Evolutionary conservation across 495 filamentous ascomycete species (phyloP).

Genomic region (Xylaria sp.): DNA sequence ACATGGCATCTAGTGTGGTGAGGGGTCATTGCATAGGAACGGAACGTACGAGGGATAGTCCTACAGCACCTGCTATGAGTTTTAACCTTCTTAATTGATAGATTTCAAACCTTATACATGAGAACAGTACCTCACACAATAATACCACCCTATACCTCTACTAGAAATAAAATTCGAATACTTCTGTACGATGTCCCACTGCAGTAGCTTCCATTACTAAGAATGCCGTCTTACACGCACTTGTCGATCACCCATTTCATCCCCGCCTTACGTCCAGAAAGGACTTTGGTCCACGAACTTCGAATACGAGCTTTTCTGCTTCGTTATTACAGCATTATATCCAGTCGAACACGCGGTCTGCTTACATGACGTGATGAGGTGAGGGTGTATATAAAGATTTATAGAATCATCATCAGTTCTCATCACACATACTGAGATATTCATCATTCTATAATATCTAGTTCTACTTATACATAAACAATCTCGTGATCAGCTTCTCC

Average conservation of each 20-base stretch:
- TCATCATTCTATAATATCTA: background rate
- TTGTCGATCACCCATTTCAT: constrained; percentile 6
- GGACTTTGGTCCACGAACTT: background rate
- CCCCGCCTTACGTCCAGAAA: constrained; percentile 16
- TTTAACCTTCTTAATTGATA: background rate
- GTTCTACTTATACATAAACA: background rate
- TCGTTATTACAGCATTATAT: background rate
- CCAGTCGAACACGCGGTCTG: background rate
- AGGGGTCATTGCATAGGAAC: constrained; percentile 8
- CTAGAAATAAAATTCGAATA: background rate
- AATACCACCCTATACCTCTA: background rate
- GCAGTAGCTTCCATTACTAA: constrained; percentile 7
- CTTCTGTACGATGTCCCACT: constrained; percentile 1
- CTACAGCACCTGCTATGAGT: background rate
- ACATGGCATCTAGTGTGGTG: background rate
- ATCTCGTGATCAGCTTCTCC: background rate
- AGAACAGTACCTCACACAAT: background rate
- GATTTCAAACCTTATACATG: background rate
- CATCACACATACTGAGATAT: background rate
- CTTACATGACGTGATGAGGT: constrained; percentile 8
- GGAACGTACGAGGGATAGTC: background rate
- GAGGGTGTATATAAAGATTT: constrained; percentile 2
- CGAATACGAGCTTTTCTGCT: constrained; percentile 18
- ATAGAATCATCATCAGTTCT: background rate
- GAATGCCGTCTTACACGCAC: background rate